phyloP scores from a whole-genome alignment of 208 protist genomes.

The Acanthamoeba sp. region DNA sequence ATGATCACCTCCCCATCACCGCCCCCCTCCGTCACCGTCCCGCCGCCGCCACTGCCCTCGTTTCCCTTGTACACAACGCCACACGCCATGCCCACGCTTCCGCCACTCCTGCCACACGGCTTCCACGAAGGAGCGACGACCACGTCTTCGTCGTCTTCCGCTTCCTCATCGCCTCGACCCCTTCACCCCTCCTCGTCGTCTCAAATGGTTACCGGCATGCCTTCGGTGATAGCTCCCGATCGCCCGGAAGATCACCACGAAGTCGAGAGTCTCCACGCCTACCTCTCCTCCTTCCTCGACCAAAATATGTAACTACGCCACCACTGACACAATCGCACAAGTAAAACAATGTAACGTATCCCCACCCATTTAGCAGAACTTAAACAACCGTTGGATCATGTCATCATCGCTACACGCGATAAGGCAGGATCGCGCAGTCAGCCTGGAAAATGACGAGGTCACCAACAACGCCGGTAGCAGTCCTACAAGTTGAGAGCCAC shows the following conservation, averaged over 20 bases:
- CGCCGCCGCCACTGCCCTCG: background rate
- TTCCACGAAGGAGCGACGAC: background rate
- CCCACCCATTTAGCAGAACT: too few relatives aligned
- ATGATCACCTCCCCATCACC: background rate
- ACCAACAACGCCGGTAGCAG: too few relatives aligned
- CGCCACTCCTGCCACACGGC: background rate
- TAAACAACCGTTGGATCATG: too few relatives aligned
- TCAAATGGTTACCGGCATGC: background rate
- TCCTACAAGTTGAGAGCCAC: too few relatives aligned
- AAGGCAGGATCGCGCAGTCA: too few relatives aligned
- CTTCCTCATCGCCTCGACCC: background rate
- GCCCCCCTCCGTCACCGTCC: background rate
- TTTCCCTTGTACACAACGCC: background rate
- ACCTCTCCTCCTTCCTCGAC: slow-evolving; percentile 31
- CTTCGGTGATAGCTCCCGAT: slow-evolving; percentile 1
- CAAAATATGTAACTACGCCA: background rate
- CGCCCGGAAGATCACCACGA: background rate
- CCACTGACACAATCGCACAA: background rate
- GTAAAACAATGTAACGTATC: background rate
- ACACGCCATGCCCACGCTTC: background rate
- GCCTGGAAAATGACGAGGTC: too few relatives aligned
- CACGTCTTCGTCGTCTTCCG: background rate
- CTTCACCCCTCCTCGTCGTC: background rate
- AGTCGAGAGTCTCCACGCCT: background rate
- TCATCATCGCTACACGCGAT: too few relatives aligned